These are phyloP conservation scores for Mucuna pruriens DNA, from an alignment of 306 rosid species.

Conservation along the genomic window DNA sequence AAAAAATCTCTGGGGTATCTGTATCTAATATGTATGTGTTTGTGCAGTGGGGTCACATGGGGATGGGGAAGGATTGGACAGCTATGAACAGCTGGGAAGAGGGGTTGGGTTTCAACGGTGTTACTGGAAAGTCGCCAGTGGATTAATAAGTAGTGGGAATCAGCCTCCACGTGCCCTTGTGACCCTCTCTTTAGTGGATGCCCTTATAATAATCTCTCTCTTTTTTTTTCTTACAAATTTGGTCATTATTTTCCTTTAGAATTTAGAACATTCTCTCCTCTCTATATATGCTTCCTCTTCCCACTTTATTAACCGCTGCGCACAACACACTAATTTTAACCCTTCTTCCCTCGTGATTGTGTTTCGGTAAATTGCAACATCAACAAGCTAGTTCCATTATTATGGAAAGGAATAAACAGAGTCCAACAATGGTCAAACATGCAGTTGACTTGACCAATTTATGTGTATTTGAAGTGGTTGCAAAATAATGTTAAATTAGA, in stretches of 20 bases:
- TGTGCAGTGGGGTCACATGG: conserved; percentile 65
- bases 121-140: conserved; percentile 78
- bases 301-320: background rate
- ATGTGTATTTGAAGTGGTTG: background rate
- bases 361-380: background rate
- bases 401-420: background rate
- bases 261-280: conserved; percentile 3
- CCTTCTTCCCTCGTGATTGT: background rate
- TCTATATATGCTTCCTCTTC: background rate
- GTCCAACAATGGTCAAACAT: conserved; percentile 20
- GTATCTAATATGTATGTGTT: conserved; percentile 40
- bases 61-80: conserved; percentile 61
- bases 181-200: conserved; percentile 49
- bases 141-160: conserved; percentile 55
- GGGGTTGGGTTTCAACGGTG: conserved; percentile 76
- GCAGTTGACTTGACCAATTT: conserved; percentile 1
- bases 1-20: conserved; percentile 29
- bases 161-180: conserved; percentile 85
- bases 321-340: conserved; percentile 20
- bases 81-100: conserved; percentile 88
- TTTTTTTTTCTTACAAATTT: background rate
- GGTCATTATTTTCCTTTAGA: background rate
- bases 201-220: conserved; percentile 41
- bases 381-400: background rate
- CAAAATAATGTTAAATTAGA: conserved; percentile 13